Evolutionary conservation across 495 filamentous ascomycete species (phyloP).

Genomic region (Filosporella fistucella): DNA sequence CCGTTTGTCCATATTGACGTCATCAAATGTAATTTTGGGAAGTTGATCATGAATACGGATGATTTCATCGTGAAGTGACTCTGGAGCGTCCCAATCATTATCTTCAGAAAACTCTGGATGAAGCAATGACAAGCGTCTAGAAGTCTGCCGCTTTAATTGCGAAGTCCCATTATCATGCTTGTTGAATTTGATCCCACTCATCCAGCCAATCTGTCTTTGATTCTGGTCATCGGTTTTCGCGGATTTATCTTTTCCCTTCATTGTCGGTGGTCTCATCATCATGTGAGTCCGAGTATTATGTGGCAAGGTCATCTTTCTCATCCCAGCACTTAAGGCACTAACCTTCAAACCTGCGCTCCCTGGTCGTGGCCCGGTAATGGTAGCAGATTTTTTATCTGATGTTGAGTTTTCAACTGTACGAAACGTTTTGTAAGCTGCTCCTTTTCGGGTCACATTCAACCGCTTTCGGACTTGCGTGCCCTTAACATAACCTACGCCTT

Average conservation of each 20-base stretch:
- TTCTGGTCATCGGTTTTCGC: slow-evolving; percentile 29
- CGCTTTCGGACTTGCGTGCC: slow-evolving; percentile 60
- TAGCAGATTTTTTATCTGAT: slow-evolving; percentile 35
- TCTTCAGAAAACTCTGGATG: slow-evolving; percentile 27
- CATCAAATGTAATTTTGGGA: slow-evolving; percentile 79
- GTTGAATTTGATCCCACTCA: slow-evolving; percentile 85
- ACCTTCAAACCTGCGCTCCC: slow-evolving; percentile 25
- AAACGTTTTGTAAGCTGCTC: slow-evolving; percentile 83
- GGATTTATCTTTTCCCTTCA: slow-evolving; percentile 33
- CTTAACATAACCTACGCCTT: slow-evolving; percentile 71
- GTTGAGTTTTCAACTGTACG: slow-evolving; percentile 47
- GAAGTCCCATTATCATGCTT: slow-evolving; percentile 29
- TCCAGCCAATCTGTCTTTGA: slow-evolving; percentile 75
- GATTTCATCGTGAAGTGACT: slow-evolving; percentile 84
- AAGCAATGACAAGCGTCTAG: slow-evolving; percentile 21
- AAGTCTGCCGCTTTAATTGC: slow-evolving; percentile 8
- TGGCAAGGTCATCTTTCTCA: slow-evolving; percentile 34
- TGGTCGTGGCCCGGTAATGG: slow-evolving; percentile 46
- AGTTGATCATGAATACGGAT: slow-evolving; percentile 77
- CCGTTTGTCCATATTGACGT: slow-evolving; percentile 74
- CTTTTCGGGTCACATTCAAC: slow-evolving; percentile 72
- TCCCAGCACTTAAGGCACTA: slow-evolving; percentile 35
- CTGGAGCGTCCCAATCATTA: slow-evolving; percentile 73
- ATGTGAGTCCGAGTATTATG: slow-evolving; percentile 7
- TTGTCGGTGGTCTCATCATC: slow-evolving; percentile 28